These are phyloP conservation scores for Hypericum androsaemum DNA, from an alignment of 345 rosid genomes.

Conservation along the genomic window DNA sequence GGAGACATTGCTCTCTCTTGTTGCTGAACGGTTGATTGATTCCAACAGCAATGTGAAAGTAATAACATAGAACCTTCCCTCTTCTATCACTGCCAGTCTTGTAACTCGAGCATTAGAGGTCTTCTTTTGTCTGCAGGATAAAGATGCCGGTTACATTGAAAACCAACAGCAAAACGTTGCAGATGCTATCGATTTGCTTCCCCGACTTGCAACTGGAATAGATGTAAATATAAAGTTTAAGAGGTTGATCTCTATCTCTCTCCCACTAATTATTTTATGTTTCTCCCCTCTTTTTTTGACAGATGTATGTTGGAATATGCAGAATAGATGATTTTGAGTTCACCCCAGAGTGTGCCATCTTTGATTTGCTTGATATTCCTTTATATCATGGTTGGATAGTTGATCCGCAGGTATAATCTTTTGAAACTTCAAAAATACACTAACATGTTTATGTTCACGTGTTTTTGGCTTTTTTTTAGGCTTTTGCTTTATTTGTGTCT, in stretches of 20 bases:
- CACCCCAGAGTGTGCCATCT: slow-evolving; percentile 92
- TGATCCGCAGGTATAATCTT: slow-evolving; percentile 73
- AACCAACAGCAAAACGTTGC: slow-evolving; percentile 95
- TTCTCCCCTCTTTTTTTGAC: slow-evolving; percentile 8
- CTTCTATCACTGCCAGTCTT: slow-evolving; percentile 8
- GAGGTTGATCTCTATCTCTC: slow-evolving; percentile 43
- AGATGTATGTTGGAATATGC: slow-evolving; percentile 22
- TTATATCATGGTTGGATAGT: slow-evolving; percentile 98
- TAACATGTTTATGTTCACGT: too few relatives aligned
- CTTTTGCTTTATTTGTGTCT: too few relatives aligned
- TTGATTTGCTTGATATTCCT: slow-evolving; percentile 94
- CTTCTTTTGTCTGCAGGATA: slow-evolving; percentile 39
- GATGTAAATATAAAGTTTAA: slow-evolving; percentile 90
- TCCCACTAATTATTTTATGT: not conserved
- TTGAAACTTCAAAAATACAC: not conserved
- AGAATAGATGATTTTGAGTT: slow-evolving; percentile 98
- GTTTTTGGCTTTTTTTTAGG: too few relatives aligned
- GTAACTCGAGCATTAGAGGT: not conserved
- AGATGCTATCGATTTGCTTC: slow-evolving; percentile 93
- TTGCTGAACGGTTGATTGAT: slow-evolving; percentile 87
- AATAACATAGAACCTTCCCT: slow-evolving; percentile 13
- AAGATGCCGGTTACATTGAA: slow-evolving; percentile 77
- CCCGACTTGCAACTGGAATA: slow-evolving; percentile 84
- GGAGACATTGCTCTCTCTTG: slow-evolving; percentile 81
- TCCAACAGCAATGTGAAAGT: slow-evolving; percentile 91